Evolutionary conservation across 257 asterid genomes (phyloP), one percentile per base, ranked within the genome.

Genomic region (Scutellaria minor): DNA sequence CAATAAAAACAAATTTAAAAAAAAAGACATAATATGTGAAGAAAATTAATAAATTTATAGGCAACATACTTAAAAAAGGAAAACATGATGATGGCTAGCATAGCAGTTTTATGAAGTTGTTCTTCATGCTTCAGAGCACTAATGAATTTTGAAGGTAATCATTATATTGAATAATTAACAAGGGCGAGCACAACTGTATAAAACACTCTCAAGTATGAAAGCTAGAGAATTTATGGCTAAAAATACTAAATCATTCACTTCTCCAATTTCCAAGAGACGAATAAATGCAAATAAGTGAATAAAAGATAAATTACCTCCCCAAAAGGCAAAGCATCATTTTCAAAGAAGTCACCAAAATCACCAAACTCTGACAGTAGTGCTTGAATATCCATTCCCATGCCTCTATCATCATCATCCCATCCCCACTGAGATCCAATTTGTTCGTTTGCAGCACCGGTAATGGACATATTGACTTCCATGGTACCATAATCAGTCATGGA

Each of bases 291-390:
- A 27, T 42, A 66, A 39, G 51, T 71, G 15, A 51, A 78, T 22
- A 68, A 35, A 45, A 40, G 65, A 47, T 31, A 52, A n/a, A 73
- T 78, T 90, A 95, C 99, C 98, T 95, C 99, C 64, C 99, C 99
- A 58, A 95, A 82, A 31, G 99, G 93, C 74, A 92, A 82, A 73
- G 78, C 84, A 53, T 95, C 99, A 80, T 72, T 81, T 90, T 86
- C 96, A 79, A 95, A 95, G 77, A 95, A 92, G 81, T 95, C 99
- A 59, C 98, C 99, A 77, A 95, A 95, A 84, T 83, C 98, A 75
- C 99, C 98, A 84, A 95, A 95, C 90, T 95, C 99, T 5, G 96
- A 84, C 46, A 92, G 83, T 68, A 95, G 84, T 64, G 96, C 90
- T 83, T 95, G 86, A 72, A 95, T 95, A 86, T 95, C 98, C 89